Percentiles rank a stretch among this genome's conserved stretches.
Evolutionary conservation across 2,329 filamentous ascomycete genomes (phyloP).

Genomic region (Gnomoniopsis smithogilvyi): DNA sequence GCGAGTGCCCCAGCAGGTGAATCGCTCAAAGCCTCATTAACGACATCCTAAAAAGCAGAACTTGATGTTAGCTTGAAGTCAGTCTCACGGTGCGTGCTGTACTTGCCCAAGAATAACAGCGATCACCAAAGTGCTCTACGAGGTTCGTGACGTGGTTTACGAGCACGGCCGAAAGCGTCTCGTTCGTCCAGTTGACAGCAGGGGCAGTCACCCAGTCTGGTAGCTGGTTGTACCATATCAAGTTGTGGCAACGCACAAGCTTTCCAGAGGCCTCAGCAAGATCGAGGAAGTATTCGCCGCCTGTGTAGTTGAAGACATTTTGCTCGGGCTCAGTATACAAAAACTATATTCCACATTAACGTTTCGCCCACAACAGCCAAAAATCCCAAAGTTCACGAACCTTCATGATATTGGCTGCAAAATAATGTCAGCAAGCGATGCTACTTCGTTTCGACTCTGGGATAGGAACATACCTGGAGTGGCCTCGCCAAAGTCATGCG

Average conservation of each 20-base stretch:
- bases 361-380: neutral
- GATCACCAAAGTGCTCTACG: constrained; percentile 43
- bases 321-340: constrained; percentile 53
- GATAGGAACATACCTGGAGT: neutral
- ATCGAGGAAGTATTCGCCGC: constrained; percentile 48
- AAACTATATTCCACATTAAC: neutral
- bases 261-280: constrained; percentile 40
- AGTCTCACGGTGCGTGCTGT: neutral
- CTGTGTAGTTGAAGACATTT: constrained; percentile 58
- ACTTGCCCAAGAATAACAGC: constrained; percentile 48
- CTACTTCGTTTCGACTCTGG: neutral
- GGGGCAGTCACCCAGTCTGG: constrained; percentile 44
- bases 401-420: constrained; percentile 6
- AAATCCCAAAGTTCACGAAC: neutral
- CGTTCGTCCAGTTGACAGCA: constrained; percentile 44
- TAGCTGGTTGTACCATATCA: constrained; percentile 43
- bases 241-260: constrained; percentile 57
- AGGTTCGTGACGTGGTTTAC: constrained; percentile 50
- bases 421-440: neutral
- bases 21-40: constrained; percentile 56
- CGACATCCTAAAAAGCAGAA: constrained; percentile 34
- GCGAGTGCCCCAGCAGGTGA: constrained; percentile 42
- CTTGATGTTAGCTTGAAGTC: neutral
- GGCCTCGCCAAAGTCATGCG: neutral
- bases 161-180: constrained; percentile 46